These are phyloP conservation scores for Tetrahymena thermophila DNA, from an alignment of 73 alveolate genomes.

Conservation along the genomic window DNA sequence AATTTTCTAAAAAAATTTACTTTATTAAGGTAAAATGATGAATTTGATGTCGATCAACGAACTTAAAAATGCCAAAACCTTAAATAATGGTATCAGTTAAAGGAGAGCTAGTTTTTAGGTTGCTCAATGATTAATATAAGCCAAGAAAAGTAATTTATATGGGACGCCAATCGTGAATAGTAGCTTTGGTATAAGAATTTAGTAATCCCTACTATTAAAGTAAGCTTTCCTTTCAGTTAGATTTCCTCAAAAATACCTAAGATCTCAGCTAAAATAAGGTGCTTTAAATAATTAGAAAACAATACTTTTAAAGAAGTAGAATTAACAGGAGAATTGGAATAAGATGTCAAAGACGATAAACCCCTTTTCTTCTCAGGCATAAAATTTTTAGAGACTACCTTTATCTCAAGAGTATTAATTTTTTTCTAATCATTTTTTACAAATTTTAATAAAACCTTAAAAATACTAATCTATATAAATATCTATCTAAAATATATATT, in stretches of 20 bases:
- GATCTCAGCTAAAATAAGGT: background rate
- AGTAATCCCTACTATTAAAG: background rate
- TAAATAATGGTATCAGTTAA: background rate
- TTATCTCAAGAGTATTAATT: background rate
- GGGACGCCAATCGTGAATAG: background rate
- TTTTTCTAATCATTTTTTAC: background rate
- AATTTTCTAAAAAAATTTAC: background rate
- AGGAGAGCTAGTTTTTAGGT: too few relatives aligned
- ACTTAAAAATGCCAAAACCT: too few relatives aligned
- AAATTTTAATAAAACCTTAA: too few relatives aligned
- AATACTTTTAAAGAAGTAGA: background rate
- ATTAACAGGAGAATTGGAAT: background rate
- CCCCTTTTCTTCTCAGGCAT: background rate
- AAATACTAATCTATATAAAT: too few relatives aligned
- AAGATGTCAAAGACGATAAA: background rate
- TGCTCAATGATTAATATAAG: background rate
- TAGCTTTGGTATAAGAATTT: background rate
- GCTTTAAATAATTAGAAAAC: background rate
- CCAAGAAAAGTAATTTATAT: background rate
- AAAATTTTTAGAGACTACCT: background rate
- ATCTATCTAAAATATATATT: too few relatives aligned
- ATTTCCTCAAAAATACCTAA: background rate
- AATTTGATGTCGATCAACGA: background rate
- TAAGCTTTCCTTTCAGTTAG: background rate
- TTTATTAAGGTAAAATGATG: background rate